Evolutionary conservation across 2,329 filamentous ascomycete species (phyloP).

Genomic region (Cordyceps javanica): DNA sequence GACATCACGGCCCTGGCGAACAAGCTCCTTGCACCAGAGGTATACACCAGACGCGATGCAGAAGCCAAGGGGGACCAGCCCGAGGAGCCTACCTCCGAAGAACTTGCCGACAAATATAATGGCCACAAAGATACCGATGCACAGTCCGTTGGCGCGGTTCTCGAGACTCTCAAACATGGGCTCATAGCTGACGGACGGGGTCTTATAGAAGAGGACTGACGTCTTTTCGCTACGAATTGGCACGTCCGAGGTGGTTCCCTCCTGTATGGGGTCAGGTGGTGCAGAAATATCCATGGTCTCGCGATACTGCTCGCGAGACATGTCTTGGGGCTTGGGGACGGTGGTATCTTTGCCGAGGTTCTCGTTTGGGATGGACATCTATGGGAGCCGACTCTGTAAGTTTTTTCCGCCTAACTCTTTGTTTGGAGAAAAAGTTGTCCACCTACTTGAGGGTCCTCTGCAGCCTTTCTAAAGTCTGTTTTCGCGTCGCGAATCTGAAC

Average conservation of each 20-base stretch:
- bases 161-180: constrained; percentile 78
- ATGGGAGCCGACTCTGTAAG: not conserved
- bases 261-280: constrained; percentile 77
- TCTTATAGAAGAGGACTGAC: constrained; percentile 92
- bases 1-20: constrained; percentile 71
- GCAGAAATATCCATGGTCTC: constrained; percentile 82
- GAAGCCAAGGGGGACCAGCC: constrained; percentile 65
- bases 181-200: constrained; percentile 81
- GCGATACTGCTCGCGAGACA: constrained; percentile 75
- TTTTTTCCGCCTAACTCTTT: not conserved
- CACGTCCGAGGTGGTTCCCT: constrained; percentile 83
- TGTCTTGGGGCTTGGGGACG: constrained; percentile 62
- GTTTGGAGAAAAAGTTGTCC: too few species aligned
- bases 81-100: constrained; percentile 72
- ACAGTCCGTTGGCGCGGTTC: constrained; percentile 64
- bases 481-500: constrained; percentile 81
- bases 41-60: constrained; percentile 74
- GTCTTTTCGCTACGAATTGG: constrained; percentile 96
- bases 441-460: constrained; percentile 63
- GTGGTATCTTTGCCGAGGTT: constrained; percentile 73
- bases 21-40: constrained; percentile 83
- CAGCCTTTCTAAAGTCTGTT: constrained; percentile 59
- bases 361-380: constrained; percentile 83
- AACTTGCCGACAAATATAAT: constrained; percentile 73
- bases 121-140: constrained; percentile 61